Conservation (phyloP, 2,329 filamentous ascomycete genomes). For the Clonostachys solani region DNA sequence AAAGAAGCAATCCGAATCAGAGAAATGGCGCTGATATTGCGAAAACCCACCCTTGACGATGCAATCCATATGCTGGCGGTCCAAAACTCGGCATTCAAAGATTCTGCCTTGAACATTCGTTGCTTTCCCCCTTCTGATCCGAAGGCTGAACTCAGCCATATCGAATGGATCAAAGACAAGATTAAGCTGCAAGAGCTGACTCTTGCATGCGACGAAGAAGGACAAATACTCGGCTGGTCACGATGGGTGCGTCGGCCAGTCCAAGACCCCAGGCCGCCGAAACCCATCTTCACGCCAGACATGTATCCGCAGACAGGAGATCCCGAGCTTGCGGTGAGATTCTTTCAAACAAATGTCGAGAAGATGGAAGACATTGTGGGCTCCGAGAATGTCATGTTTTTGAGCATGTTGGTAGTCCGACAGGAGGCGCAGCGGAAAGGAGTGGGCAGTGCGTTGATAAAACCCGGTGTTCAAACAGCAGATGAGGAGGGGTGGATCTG, state of each 20-base stretch:
- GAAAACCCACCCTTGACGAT: conserved; percentile 23
- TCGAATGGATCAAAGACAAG: conserved; percentile 11
- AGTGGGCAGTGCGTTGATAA: conserved; percentile 23
- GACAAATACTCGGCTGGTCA: conserved; percentile 20
- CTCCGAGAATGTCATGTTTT: conserved; percentile 20
- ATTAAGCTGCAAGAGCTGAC: conserved; percentile 16
- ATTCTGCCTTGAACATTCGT: conserved; percentile 19
- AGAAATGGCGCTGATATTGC: no score
- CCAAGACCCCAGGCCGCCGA: conserved; percentile 5
- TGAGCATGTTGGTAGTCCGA: conserved; percentile 23
- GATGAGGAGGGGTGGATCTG: conserved; percentile 18
- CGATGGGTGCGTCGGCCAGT: conserved; percentile 23
- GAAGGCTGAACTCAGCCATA: conserved; percentile 10
- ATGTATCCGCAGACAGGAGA: conserved; percentile 16
- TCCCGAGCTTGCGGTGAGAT: conserved; percentile 26
- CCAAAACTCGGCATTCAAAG: conserved; percentile 20
- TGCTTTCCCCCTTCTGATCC: conserved; percentile 18
- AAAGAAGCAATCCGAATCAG: no score
- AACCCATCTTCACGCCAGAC: conserved; percentile 11
- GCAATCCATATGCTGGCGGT: conserved; percentile 19
- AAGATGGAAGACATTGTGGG: conserved; percentile 14
- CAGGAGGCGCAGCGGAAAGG: conserved; percentile 22
- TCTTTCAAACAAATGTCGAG: conserved; percentile 28
- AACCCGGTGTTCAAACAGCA: conserved; percentile 19
- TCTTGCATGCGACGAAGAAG: neutral